Evolutionary conservation across 805 yeast species (phyloP), one percentile per base, ranked within the genome.

Genomic region (Candida tallmaniae): DNA sequence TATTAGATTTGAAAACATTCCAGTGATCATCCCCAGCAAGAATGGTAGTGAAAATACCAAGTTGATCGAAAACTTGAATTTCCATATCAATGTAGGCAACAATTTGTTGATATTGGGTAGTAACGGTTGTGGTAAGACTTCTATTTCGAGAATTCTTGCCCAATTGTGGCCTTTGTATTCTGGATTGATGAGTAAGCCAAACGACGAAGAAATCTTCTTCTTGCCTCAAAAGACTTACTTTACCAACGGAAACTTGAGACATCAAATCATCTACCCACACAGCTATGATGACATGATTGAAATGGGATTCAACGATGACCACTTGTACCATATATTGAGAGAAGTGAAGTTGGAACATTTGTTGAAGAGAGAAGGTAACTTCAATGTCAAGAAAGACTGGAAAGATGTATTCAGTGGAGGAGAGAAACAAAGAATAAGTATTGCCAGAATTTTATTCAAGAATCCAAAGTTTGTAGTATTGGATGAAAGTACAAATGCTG

Each of bases 401-500:
- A 80, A 80, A 50, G 94, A 83, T 53, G 82, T 88, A n/a, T 71
- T 88, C 44, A 82, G 93, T 58, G 97, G 97, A n/a, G 97, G 97
- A 38, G 97, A 88, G 56, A 81, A 86, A 60, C 97, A 88, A 65
- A 76, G 95, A 52, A 73, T 88, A 56, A 78, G 86, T 56, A 83
- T 88, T 64, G 96, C 97, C 0, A 71, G 96, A 47, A 74, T 88
- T 2, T 62, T 88, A 46, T 86, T 81, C 62, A 85, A 83, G 53
- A 74, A 74, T 35, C 95, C 95, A 31, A 73, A 74, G 53, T 85
- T 85, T 56, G 87, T 88, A 3, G 76, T 88, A 2, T 70, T 88
- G 41, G 97, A 88, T 59, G 97, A 88, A 60, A 84, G 94, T n/a
- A 88, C 97, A 4, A 85, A 87, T 53, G 96, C 97, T 1, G 88